phyloP scores from a whole-genome alignment of 2,329 filamentous ascomycete species.

The Diaporthe sp. region DNA sequence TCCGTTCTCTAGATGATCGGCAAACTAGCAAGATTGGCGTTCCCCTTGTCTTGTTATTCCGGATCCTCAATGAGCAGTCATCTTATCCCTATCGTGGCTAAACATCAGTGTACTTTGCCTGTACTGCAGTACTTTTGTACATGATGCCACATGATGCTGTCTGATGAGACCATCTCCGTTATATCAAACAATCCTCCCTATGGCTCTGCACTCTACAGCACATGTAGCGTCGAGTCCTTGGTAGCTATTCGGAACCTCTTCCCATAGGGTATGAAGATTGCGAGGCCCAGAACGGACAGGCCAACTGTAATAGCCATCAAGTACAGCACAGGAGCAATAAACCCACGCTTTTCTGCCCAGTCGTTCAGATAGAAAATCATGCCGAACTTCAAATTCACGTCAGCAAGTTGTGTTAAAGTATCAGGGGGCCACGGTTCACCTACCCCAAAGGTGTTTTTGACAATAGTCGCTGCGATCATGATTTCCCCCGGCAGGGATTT shows the following conservation, averaged over 20 bases:
- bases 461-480: slow-evolving; percentile 73
- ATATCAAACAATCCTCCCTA: background rate
- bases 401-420: background rate
- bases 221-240: slow-evolving; percentile 49
- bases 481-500: slow-evolving; percentile 68
- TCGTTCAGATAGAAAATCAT: slow-evolving; percentile 51
- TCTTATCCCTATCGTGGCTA: background rate
- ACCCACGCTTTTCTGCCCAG: slow-evolving; percentile 46
- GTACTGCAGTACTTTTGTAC: background rate
- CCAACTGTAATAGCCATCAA: slow-evolving; percentile 49
- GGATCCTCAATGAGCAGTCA: background rate
- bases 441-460: slow-evolving; percentile 68
- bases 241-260: slow-evolving; percentile 50
- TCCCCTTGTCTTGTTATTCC: background rate
- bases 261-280: slow-evolving; percentile 48
- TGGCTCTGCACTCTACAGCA: slow-evolving; percentile 39
- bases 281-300: slow-evolving; percentile 47
- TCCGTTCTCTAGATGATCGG: background rate
- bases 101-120: background rate
- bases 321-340: slow-evolving; percentile 47
- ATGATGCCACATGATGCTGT: background rate
- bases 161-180: background rate
- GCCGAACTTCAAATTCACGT: slow-evolving; percentile 45
- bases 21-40: background rate
- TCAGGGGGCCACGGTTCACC: slow-evolving; percentile 38